Percentiles rank a stretch among this genome's conserved stretches.
phyloP scores from a whole-genome alignment of 1,139 yeast genomes.

The Taphrina wiesneri region DNA sequence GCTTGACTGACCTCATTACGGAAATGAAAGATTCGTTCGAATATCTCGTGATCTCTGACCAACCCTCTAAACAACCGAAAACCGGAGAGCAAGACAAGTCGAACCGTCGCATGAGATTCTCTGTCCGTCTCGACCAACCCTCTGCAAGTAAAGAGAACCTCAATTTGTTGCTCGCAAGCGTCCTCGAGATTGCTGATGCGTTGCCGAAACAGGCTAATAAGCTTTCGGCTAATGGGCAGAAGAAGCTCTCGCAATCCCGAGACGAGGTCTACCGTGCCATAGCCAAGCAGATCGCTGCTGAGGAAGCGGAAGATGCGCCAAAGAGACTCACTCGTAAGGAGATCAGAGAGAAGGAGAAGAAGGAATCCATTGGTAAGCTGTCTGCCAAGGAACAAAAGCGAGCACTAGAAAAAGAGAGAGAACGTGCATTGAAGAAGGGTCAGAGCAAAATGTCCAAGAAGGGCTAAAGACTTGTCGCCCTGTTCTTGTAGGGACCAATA shows the following conservation, averaged over 20 bases:
- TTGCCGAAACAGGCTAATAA: conserved; percentile 54
- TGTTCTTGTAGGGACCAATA: not conserved
- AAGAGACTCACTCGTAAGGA: conserved; percentile 73
- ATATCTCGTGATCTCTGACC: conserved; percentile 78
- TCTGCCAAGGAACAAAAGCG: conserved; percentile 61
- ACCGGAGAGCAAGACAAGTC: conserved; percentile 54
- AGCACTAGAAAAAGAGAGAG: conserved; percentile 42
- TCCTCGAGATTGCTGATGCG: conserved; percentile 55
- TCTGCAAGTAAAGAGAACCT: conserved; percentile 14
- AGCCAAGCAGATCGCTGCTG: conserved; percentile 49
- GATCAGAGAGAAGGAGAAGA: conserved; percentile 59
- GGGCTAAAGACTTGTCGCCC: not conserved
- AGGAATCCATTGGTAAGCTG: conserved; percentile 68
- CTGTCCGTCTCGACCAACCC: conserved; percentile 10
- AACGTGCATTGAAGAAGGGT: conserved; percentile 34
- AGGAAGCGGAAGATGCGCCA: conserved; percentile 75
- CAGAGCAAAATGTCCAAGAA: conserved; percentile 32
- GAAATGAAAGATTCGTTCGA: conserved; percentile 57
- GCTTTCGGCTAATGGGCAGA: conserved; percentile 51
- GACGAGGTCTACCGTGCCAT: conserved; percentile 58
- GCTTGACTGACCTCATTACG: conserved; percentile 54
- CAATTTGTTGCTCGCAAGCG: conserved; percentile 43
- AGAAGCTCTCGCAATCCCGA: conserved; percentile 57
- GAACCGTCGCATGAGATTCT: not conserved
- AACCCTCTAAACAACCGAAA: conserved; percentile 51